Conservation (phyloP, 2,329 filamentous ascomycete genomes). For the Penicillium sp. region DNA sequence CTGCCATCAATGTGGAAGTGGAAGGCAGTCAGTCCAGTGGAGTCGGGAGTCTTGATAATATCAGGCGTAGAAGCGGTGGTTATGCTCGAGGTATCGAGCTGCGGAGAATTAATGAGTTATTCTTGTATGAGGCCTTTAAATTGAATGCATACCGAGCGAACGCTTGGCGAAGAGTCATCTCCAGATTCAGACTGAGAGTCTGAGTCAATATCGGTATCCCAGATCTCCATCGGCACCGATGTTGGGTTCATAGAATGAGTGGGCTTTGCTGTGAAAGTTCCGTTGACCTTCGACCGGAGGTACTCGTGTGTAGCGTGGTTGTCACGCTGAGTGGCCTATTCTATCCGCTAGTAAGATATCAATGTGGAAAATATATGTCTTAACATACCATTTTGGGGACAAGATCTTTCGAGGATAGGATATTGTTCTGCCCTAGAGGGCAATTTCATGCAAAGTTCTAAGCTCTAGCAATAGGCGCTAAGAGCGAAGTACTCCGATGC, state of each 20-base stretch:
- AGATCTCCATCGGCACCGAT: not conserved
- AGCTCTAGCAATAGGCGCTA: not conserved
- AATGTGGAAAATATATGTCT: not conserved
- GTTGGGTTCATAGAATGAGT: not conserved
- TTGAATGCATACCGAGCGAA: not conserved
- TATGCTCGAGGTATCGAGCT: conserved; percentile 61
- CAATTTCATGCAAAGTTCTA: not conserved
- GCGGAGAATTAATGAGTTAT: not conserved
- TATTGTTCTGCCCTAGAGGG: not conserved
- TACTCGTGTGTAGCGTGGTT: not conserved
- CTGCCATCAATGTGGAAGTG: conserved; percentile 57
- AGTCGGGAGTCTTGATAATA: conserved; percentile 51
- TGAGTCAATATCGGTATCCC: not conserved
- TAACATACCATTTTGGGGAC: not conserved
- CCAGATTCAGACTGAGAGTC: not conserved
- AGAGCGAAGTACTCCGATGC: not conserved
- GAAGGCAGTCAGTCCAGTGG: conserved; percentile 51
- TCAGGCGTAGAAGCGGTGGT: conserved; percentile 85
- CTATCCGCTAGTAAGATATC: not conserved
- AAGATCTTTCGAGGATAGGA: not conserved
- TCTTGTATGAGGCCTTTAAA: not conserved
- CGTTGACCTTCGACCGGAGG: not conserved
- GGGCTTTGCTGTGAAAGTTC: not conserved
- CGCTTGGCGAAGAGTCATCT: not conserved
- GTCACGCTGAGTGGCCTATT: not conserved